A percentile compares a stretch with the other conserved stretches of the same genome.
These are phyloP conservation scores for Lithohypha guttulata DNA, from an alignment of 2,329 filamentous ascomycete genomes.

Conservation along the genomic window DNA sequence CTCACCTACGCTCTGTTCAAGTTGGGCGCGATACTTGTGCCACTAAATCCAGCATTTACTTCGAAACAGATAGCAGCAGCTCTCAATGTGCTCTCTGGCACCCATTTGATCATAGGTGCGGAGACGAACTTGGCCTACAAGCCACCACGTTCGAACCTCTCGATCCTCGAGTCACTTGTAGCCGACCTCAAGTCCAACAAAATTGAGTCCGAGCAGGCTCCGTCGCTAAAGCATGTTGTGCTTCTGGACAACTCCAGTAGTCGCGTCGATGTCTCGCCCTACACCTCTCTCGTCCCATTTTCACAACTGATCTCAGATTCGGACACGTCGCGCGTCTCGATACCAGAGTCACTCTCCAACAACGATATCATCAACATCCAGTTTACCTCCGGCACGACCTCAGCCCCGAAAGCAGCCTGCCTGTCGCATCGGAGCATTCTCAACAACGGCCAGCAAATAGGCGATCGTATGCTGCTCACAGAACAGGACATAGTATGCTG, in stretches of 20 bases:
- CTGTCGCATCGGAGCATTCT: conserved; percentile 76
- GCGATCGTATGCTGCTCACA: conserved; percentile 69
- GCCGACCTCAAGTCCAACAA: conserved; percentile 35
- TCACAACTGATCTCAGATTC: conserved; percentile 35
- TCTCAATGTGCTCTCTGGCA: conserved; percentile 60
- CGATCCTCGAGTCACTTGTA: conserved; percentile 45
- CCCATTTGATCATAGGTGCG: conserved; percentile 70
- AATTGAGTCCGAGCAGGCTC: conserved; percentile 49
- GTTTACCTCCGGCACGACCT: conserved; percentile 94
- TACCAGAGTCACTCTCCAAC: conserved; percentile 28
- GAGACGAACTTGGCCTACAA: conserved; percentile 72
- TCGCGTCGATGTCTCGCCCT: conserved; percentile 36
- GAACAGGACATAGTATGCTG: conserved; percentile 58
- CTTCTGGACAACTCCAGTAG: conserved; percentile 66
- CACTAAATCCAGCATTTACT: conserved; percentile 84
- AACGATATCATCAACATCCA: conserved; percentile 85
- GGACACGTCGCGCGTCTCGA: conserved; percentile 33
- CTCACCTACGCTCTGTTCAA: conserved; percentile 81
- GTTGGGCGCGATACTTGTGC: conserved; percentile 86
- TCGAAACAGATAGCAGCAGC: conserved; percentile 66
- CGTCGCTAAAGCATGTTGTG: conserved; percentile 59
- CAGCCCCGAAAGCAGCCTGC: conserved; percentile 81
- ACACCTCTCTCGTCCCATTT: conserved; percentile 38
- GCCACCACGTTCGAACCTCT: conserved; percentile 48
- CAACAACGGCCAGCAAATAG: conserved; percentile 84